These are phyloP conservation scores for Blastobotrys chiropterorum DNA, from an alignment of 805 yeast species.

Conservation along the genomic window DNA sequence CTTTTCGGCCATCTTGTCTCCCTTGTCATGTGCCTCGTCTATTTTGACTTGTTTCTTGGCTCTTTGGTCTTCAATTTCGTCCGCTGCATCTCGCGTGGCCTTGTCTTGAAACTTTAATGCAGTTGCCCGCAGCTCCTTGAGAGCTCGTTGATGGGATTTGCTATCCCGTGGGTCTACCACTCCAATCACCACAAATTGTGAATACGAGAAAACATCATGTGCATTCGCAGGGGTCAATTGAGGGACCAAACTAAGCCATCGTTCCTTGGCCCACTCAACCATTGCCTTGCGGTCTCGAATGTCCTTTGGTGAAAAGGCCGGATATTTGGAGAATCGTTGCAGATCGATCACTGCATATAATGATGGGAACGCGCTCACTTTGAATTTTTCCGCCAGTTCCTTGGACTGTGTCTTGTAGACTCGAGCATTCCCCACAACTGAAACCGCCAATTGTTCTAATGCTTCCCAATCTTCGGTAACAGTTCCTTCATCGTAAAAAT, in stretches of 20 bases:
- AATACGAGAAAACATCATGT: conserved; percentile 24
- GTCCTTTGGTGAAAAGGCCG: conserved; percentile 28
- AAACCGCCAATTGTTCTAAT: conserved; percentile 28
- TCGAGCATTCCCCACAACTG: conserved; percentile 29
- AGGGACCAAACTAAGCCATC: conserved; percentile 33
- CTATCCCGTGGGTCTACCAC: conserved; percentile 27
- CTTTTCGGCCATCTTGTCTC: conserved; percentile 27
- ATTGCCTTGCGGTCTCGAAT: conserved; percentile 28
- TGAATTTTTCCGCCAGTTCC: conserved; percentile 24
- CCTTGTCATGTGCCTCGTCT: conserved; percentile 30
- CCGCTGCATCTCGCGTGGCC: conserved; percentile 18
- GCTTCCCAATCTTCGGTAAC: conserved; percentile 36
- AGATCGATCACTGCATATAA: conserved; percentile 26
- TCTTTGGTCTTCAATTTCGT: conserved; percentile 24
- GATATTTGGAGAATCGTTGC: conserved; percentile 20
- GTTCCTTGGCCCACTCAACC: conserved; percentile 27
- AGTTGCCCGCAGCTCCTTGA: conserved; percentile 27
- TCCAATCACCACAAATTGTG: conserved; percentile 28
- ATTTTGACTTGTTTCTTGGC: conserved; percentile 27
- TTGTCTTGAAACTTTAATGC: conserved; percentile 26
- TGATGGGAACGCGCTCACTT: conserved; percentile 28
- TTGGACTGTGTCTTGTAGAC: conserved; percentile 26
- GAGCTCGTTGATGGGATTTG: conserved; percentile 19
- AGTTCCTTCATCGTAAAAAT: conserved; percentile 34
- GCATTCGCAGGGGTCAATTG: conserved; percentile 33